These are phyloP conservation scores for Podospora appendiculata DNA, from an alignment of 495 filamentous ascomycete species.

Conservation along the genomic window DNA sequence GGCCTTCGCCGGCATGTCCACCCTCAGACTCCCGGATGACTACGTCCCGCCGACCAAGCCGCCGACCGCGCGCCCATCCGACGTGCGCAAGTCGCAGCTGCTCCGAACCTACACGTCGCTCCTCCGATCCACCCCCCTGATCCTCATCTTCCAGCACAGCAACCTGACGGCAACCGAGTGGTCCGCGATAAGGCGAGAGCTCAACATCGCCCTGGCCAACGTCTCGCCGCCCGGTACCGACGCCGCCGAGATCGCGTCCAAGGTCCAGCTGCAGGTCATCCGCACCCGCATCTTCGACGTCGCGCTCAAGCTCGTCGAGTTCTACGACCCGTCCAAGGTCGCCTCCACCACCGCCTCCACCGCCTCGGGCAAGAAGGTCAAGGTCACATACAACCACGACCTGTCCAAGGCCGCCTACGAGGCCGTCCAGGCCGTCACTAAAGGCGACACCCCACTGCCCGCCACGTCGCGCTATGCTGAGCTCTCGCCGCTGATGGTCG, in stretches of 20 bases:
- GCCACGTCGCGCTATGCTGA: conserved; percentile 43
- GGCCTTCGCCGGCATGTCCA: conserved; percentile 16
- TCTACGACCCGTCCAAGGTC: conserved; percentile 56
- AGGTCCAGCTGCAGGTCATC: conserved; percentile 70
- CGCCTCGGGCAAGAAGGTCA: conserved; percentile 33
- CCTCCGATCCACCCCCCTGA: conserved; percentile 77
- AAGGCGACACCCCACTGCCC: conserved; percentile 21
- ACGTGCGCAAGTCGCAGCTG: conserved; percentile 89
- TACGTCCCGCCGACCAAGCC: conserved; percentile 66
- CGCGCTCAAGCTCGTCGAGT: conserved; percentile 78
- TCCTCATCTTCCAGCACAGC: conserved; percentile 95
- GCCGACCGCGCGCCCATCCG: conserved; percentile 77
- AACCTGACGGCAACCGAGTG: conserved; percentile 86
- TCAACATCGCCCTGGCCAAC: conserved; percentile 58
- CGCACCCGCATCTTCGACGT: conserved; percentile 83
- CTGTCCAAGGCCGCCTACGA: conserved; percentile 64
- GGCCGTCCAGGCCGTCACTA: conserved; percentile 44
- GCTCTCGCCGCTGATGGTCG: conserved; percentile 68
- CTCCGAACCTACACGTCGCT: conserved; percentile 89
- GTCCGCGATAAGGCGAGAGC: conserved; percentile 77
- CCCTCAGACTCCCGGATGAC: conserved; percentile 47
- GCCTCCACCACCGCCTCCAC: conserved; percentile 9
- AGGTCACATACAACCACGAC: conserved; percentile 52
- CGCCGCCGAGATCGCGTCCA: conserved; percentile 26
- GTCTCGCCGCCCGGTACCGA: conserved; percentile 25